Conservation (phyloP, 768 basidiomycete genomes). For the Leccinum sublutescens region DNA sequence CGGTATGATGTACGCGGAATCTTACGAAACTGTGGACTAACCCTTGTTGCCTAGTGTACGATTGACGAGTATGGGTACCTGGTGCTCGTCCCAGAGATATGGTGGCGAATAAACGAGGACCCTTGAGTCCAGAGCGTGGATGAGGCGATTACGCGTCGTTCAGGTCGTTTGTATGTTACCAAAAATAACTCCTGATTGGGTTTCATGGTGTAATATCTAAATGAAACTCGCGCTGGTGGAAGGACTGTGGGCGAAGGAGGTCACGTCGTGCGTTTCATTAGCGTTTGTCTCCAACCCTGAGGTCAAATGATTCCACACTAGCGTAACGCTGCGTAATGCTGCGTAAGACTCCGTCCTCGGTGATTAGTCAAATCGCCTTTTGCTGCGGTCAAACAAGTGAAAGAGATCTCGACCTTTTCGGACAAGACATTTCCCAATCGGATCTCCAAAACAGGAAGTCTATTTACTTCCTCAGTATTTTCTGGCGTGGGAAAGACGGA, state of each 20-base stretch:
- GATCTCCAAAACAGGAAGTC: background rate
- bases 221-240: conserved; percentile 17
- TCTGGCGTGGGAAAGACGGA: background rate
- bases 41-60: conserved; percentile 38
- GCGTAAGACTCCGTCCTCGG: background rate
- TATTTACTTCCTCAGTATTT: background rate
- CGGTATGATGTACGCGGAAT: conserved; percentile 32
- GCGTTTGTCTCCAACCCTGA: background rate
- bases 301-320: background rate
- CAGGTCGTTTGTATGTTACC: background rate
- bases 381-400: background rate
- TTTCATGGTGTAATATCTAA: background rate
- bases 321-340: too few species aligned
- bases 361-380: background rate
- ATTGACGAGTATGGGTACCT: conserved; percentile 22
- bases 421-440: background rate
- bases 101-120: background rate
- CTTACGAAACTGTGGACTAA: conserved; percentile 9
- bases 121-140: background rate
- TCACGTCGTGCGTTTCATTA: background rate
- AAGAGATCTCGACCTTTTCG: background rate
- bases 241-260: conserved; percentile 3
- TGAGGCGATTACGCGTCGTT: background rate
- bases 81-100: background rate
- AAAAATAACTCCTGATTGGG: background rate